Percentiles rank a stretch among this genome's conserved stretches.
phyloP scores from a whole-genome alignment of 352 stramenopile genomes.

The Phytophthora litchii region DNA sequence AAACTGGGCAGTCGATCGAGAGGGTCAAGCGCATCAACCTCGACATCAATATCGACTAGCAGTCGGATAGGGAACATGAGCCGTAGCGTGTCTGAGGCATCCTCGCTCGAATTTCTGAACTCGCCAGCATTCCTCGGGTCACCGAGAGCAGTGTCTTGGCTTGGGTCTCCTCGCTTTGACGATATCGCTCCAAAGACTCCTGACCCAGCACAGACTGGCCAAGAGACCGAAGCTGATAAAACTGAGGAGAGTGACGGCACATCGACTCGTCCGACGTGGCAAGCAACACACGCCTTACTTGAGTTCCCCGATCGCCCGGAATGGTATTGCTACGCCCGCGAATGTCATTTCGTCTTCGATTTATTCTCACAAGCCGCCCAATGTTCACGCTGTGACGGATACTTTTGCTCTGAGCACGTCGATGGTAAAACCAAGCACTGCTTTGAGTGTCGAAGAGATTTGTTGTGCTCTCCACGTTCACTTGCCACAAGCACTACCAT shows the following conservation, averaged over 20 bases:
- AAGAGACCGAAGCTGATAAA: slow-evolving; percentile 14
- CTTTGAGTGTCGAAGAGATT: slow-evolving; percentile 34
- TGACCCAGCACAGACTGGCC: slow-evolving; percentile 12
- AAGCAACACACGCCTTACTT: slow-evolving; percentile 25
- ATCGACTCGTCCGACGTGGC: slow-evolving; percentile 4
- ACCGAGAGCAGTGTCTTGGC: slow-evolving; percentile 34
- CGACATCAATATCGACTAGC: slow-evolving; percentile 21
- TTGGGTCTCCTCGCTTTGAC: slow-evolving; percentile 35
- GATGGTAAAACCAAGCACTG: slow-evolving; percentile 47
- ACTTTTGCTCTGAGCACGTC: slow-evolving; percentile 66
- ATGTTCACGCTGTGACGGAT: slow-evolving; percentile 53
- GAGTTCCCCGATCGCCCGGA: slow-evolving; percentile 64
- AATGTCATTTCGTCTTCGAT: slow-evolving; percentile 69
- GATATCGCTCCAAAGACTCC: slow-evolving; percentile 6
- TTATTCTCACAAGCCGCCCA: slow-evolving; percentile 65
- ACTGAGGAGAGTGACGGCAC: not conserved
- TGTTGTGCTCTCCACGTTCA: slow-evolving; percentile 18
- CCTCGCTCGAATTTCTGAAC: slow-evolving; percentile 56
- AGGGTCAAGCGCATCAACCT: slow-evolving; percentile 30
- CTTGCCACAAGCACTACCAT: slow-evolving; percentile 6
- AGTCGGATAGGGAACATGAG: slow-evolving; percentile 30
- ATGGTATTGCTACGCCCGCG: slow-evolving; percentile 75
- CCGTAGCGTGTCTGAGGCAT: slow-evolving; percentile 47
- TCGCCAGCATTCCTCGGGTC: slow-evolving; percentile 39
- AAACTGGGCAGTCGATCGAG: slow-evolving; percentile 22